phyloP scores from a whole-genome alignment of 371 early-diverging fungal genomes.

The Mucor lusitanicus region DNA sequence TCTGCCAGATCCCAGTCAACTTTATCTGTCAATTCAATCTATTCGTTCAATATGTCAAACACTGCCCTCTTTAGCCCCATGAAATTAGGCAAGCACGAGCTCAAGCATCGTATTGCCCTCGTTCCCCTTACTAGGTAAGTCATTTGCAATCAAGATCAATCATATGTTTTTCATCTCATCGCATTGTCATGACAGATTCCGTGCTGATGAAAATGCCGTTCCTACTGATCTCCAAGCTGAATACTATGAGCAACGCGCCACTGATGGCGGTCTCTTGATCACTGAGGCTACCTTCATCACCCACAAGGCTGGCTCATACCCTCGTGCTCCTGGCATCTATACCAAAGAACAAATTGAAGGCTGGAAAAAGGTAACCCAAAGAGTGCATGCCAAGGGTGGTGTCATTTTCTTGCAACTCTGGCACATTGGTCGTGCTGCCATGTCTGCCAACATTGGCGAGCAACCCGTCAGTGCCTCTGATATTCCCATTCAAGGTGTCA shows the following conservation, averaged over 20 bases:
- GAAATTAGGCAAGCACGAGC: slow-evolving; percentile 13
- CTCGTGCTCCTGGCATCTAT: slow-evolving; percentile 48
- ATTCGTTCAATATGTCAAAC: neutral
- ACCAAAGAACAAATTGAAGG: slow-evolving; percentile 42
- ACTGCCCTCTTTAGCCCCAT: slow-evolving; percentile 9
- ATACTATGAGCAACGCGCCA: slow-evolving; percentile 64
- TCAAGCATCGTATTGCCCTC: slow-evolving; percentile 58
- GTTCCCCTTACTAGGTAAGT: slow-evolving; percentile 47
- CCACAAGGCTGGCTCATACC: slow-evolving; percentile 39
- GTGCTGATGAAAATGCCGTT: slow-evolving; percentile 35
- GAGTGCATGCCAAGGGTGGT: slow-evolving; percentile 61
- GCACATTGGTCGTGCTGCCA: slow-evolving; percentile 40
- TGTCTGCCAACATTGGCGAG: slow-evolving; percentile 14
- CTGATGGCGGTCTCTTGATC: slow-evolving; percentile 56
- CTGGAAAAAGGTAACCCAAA: slow-evolving; percentile 60
- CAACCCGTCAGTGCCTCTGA: slow-evolving; percentile 12
- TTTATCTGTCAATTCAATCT: neutral
- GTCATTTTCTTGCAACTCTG: slow-evolving; percentile 62
- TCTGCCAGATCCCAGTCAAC: neutral
- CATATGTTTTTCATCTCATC: neutral
- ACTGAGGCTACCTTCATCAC: slow-evolving; percentile 57
- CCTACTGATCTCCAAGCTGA: slow-evolving; percentile 48
- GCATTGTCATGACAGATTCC: slow-evolving; percentile 21
- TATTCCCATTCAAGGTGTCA: neutral
- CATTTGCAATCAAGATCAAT: no score